Conservation (phyloP, 331 rosid genomes). For the Quercus tomentella region DNA sequence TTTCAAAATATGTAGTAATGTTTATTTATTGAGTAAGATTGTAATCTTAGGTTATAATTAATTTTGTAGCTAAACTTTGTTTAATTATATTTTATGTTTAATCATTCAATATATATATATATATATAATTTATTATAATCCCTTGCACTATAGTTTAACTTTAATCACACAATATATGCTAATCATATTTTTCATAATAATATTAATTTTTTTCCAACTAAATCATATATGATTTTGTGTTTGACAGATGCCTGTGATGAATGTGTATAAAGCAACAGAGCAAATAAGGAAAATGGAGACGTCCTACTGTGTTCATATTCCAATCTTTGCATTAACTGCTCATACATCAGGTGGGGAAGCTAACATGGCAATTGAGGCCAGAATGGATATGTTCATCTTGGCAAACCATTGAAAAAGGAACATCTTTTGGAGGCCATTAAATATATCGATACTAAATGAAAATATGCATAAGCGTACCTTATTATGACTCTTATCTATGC, state of each 20-base stretch:
- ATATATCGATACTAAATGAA: conserved; percentile 2
- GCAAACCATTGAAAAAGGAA: conserved; percentile 41
- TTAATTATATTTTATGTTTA: too few species aligned
- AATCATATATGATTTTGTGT: background rate
- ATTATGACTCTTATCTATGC: background rate
- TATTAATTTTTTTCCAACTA: too few species aligned
- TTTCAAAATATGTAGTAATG: too few species aligned
- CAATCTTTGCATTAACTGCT: conserved; percentile 70
- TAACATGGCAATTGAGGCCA: conserved; percentile 29
- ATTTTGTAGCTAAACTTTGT: too few species aligned
- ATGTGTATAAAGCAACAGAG: conserved; percentile 59
- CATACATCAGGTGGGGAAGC: conserved; percentile 30
- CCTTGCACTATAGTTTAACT: too few species aligned
- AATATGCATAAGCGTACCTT: background rate
- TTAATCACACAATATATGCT: too few species aligned
- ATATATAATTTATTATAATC: too few species aligned
- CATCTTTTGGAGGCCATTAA: conserved; percentile 36
- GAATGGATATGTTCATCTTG: conserved; percentile 58
- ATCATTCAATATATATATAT: too few species aligned
- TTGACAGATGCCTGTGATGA: conserved; percentile 62
- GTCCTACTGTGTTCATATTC: conserved; percentile 33
- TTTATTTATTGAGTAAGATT: too few species aligned
- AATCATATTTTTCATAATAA: too few species aligned
- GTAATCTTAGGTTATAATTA: too few species aligned
- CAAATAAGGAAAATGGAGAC: conserved; percentile 51